Evolutionary conservation across 2,329 filamentous ascomycete genomes (phyloP), one percentile per base, ranked within the genome.

Genomic region (Fusarium sp.): DNA sequence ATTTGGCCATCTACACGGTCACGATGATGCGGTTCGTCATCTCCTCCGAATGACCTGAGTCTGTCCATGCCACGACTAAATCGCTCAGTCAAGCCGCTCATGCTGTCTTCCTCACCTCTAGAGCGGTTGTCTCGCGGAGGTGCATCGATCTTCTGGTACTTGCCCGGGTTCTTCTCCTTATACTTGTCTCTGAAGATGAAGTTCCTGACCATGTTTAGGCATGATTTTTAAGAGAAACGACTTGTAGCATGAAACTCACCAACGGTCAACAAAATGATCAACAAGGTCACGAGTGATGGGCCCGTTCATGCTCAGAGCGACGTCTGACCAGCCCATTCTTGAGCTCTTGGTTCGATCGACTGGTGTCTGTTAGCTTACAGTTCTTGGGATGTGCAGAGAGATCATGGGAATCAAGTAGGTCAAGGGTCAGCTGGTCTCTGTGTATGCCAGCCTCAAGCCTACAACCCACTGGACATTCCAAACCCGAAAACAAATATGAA

Each of bases 241-340:
- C 2, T 2, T 17, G 1, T 13, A 13, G 1, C 2, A 9, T 37
- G 17, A 2, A 10, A 55, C 76, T 31, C 60, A 84, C 92, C 93
- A 97, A 67, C 93, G 82, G 71, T 96, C 89, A 2, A 87, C 83
- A 69, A 97, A 97, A 73, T 97, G 92, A 6, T 84, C 83, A 29
- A 87, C 81, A 29, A 97, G 80, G 73, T 91, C 92, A 61, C 88
- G 81, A 0, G 94, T 88, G 9, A 92, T 89, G 0, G 88, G 88
- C 0, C 93, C 93, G 13, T 82, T 83, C 53, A 97, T 74, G 66
- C 87, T 92, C 52, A 97, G 80, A 10, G 90, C 88, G 55, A 97
- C 85, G 75, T 97, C 93, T 13, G 90, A 92, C 93, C 93, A 97
- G 17, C 93, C 93, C 92, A 97, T 97, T 57, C 93, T 85, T 3